Conservation (phyloP, 495 filamentous ascomycete genomes). For the Penicillium tannophilum region DNA sequence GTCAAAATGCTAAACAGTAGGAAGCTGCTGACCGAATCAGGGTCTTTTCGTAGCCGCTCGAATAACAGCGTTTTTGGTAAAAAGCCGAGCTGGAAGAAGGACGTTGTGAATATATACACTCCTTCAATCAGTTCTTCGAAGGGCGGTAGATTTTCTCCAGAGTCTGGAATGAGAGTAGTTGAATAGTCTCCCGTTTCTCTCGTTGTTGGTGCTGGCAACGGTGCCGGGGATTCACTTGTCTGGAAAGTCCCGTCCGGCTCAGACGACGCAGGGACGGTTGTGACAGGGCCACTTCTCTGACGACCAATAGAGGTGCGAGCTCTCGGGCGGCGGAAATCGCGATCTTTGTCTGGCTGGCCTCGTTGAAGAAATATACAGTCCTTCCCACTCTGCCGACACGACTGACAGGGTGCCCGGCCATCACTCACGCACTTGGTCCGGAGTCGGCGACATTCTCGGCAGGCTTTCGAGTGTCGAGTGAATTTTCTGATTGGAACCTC, state of each 20-base stretch:
- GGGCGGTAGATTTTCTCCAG: not conserved
- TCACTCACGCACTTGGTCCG: not conserved
- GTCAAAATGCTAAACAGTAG: conserved; percentile 1
- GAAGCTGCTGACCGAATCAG: not conserved
- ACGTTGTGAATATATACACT: not conserved
- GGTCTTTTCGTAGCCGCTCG: conserved; percentile 1
- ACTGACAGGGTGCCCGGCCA: conserved; percentile 2
- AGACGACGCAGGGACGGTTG: not conserved
- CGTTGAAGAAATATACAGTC: not conserved
- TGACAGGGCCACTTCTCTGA: not conserved
- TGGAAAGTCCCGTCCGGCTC: not conserved
- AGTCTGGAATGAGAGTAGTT: not conserved
- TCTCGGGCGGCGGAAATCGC: not conserved
- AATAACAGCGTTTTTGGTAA: conserved; percentile 1
- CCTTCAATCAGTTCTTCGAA: conserved; percentile 1
- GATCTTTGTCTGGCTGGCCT: not conserved
- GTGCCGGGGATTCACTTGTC: not conserved
- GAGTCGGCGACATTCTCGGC: not conserved
- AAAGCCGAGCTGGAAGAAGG: conserved; percentile 1
- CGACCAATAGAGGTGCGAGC: not conserved
- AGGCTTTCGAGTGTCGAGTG: conserved; percentile 3
- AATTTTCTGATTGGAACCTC: not conserved
- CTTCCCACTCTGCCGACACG: not conserved
- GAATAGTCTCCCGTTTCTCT: not conserved
- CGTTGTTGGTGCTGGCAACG: not conserved